Evolutionary conservation across 768 basidiomycete genomes (phyloP).

Genomic region (Infundibulicybe gibba): DNA sequence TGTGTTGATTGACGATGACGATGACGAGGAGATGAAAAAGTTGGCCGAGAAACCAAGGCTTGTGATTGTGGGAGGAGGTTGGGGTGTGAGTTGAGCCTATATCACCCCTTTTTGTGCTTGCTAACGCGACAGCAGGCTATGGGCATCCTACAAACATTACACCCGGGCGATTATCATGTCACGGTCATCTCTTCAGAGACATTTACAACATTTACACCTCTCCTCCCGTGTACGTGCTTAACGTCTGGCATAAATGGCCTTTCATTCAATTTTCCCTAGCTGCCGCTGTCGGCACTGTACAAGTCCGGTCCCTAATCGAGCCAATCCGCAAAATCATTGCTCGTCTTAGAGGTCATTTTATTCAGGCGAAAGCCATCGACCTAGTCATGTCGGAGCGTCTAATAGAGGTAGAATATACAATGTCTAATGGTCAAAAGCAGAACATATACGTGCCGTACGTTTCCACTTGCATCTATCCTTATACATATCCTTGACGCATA

Average conservation of each 20-base stretch:
- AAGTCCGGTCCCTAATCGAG: slow-evolving; percentile 88
- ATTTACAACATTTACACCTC: slow-evolving; percentile 90
- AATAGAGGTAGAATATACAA: slow-evolving; percentile 76
- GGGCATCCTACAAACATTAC: slow-evolving; percentile 70
- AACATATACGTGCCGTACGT: slow-evolving; percentile 84
- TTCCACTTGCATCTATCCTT: neutral
- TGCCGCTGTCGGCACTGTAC: slow-evolving; percentile 93
- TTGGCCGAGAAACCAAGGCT: slow-evolving; percentile 78
- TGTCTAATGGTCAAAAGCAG: slow-evolving; percentile 46
- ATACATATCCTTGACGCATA: slow-evolving; percentile 1
- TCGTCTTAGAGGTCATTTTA: slow-evolving; percentile 84
- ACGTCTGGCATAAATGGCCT: neutral
- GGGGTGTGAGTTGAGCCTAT: slow-evolving; percentile 65
- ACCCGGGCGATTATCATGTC: slow-evolving; percentile 87
- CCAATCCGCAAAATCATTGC: slow-evolving; percentile 94
- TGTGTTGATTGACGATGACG: slow-evolving; percentile 76
- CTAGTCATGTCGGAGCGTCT: slow-evolving; percentile 85
- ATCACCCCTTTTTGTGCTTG: slow-evolving; percentile 3
- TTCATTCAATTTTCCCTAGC: slow-evolving; percentile 42
- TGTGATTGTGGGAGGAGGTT: slow-evolving; percentile 92
- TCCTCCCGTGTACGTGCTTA: slow-evolving; percentile 70
- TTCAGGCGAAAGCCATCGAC: slow-evolving; percentile 86
- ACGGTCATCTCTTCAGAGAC: slow-evolving; percentile 86
- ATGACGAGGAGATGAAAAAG: slow-evolving; percentile 61
- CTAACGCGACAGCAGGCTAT: slow-evolving; percentile 56